Percentiles rank a stretch among this genome's conserved stretches.
Evolutionary conservation across 495 filamentous ascomycete species (phyloP).

Genomic region (Annulohypoxylon nitens): DNA sequence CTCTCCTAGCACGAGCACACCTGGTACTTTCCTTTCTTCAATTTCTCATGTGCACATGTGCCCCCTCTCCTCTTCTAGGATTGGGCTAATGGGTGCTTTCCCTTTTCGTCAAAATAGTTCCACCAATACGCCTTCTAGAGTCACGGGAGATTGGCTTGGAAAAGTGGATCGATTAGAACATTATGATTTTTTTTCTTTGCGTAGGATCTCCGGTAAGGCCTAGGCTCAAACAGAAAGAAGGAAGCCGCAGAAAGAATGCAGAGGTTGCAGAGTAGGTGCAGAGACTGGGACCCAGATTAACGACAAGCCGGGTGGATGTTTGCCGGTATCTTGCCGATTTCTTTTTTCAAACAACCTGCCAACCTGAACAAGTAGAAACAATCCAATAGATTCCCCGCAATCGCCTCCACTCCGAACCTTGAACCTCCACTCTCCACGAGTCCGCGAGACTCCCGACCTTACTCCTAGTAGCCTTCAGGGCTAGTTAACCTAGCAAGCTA

Average conservation of each 20-base stretch:
- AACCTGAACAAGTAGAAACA: not conserved
- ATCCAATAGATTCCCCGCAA: conserved; percentile 30
- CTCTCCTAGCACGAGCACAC: too few relatives aligned
- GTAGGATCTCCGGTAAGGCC: conserved; percentile 4
- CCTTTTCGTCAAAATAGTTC: conserved; percentile 26
- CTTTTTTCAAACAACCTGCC: not conserved
- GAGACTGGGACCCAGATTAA: conserved; percentile 2
- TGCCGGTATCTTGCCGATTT: conserved; percentile 37
- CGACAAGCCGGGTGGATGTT: not conserved
- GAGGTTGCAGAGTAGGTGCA: too few relatives aligned
- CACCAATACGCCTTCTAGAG: conserved; percentile 35
- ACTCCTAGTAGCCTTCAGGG: not conserved
- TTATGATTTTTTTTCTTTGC: conserved; percentile 2
- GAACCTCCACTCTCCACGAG: conserved; percentile 40
- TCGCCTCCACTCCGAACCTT: conserved; percentile 10
- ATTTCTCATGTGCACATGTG: not conserved
- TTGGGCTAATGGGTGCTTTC: conserved; percentile 35
- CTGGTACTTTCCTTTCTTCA: not conserved
- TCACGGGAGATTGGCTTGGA: conserved; percentile 26
- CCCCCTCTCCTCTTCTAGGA: conserved; percentile 14
- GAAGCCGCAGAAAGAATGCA: not conserved
- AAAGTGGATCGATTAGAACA: conserved; percentile 1
- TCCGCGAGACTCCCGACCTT: conserved; percentile 12
- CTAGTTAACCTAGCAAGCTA: not conserved
- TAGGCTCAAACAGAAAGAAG: not conserved